Evolutionary conservation across 805 yeast species (phyloP), one percentile per base, ranked within the genome.

Genomic region (Cyberlindnera saturnus): DNA sequence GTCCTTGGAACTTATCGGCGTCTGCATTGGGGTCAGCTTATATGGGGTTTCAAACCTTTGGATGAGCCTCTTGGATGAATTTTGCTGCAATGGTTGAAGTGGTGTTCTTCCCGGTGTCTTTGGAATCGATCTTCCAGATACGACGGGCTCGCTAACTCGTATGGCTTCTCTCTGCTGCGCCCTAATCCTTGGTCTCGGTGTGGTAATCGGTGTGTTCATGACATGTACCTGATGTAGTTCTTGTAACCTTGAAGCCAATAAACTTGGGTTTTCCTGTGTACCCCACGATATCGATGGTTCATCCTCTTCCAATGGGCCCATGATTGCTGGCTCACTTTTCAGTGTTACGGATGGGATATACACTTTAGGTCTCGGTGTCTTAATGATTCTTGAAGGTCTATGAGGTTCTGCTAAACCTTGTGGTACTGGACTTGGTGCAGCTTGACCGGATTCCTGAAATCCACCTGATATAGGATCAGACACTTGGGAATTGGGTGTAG

Each of bases 1-100:
- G 5, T 26, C 20, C 33, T 29, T 41, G 5, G 18, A 32, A 18
- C 40, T 41, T 18, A 16, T 39, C 3, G 48, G 49, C 5, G 46
- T 43, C 32, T 20, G n/a, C 35, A 44, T 17, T 14, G 28, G 28
- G 11, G 5, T 23, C 11, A 10, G 28, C 35, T 33, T 15, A 6
- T 15, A 15, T 6, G 17, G 17, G 8, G 19, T 33, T 33, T 33
- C 17, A n/a, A 15, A 17, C 19, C 11, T 17, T 18, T 33, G 35
- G 14, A 33, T 17, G 19, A 15, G 14, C 29, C 30, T 29, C 15
- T 28, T 13, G n/a, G 23, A 10, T 13, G 33, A 37, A 13, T 37
- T 29, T 3, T 28, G 39, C 17, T 29, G 32, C 19, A 29, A 19
- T 6, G 32, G 19, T 10, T 15, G 35, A 6, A 33, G 7, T 11